Conservation (phyloP, 192 early-diverging fungal genomes). For the Coemansia sp. region DNA sequence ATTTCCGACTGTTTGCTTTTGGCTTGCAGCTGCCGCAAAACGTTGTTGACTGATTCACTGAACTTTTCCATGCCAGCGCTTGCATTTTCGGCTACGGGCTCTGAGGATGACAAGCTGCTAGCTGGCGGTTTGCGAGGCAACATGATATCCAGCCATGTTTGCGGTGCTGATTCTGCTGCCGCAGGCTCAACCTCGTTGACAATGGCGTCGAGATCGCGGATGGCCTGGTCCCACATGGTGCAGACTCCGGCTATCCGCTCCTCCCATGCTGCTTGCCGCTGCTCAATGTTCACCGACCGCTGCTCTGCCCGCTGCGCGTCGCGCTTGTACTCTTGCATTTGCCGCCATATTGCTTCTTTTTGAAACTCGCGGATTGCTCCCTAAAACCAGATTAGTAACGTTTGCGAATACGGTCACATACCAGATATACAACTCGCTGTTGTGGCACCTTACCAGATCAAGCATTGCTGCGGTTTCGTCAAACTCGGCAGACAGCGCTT, state of each 20-base stretch:
- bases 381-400: slow-evolving; percentile 9
- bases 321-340: slow-evolving; percentile 66
- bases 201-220: slow-evolving; percentile 34
- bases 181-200: slow-evolving; percentile 12
- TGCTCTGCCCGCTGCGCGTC: slow-evolving; percentile 52
- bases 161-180: neutral
- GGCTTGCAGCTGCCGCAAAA: slow-evolving; percentile 31
- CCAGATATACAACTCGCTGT: too few species aligned
- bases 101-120: slow-evolving; percentile 11
- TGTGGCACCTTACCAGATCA: slow-evolving; percentile 39
- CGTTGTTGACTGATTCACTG: slow-evolving; percentile 31
- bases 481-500: slow-evolving; percentile 36
- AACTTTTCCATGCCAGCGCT: slow-evolving; percentile 31
- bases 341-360: slow-evolving; percentile 67
- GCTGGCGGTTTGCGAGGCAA: slow-evolving; percentile 17
- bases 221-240: slow-evolving; percentile 53
- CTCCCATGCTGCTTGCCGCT: slow-evolving; percentile 48
- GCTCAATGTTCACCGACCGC: slow-evolving; percentile 44
- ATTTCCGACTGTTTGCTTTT: slow-evolving; percentile 15
- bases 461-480: slow-evolving; percentile 47
- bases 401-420: too few species aligned
- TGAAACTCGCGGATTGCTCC: slow-evolving; percentile 56
- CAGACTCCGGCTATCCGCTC: slow-evolving; percentile 46
- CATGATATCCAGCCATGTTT: slow-evolving; percentile 35
- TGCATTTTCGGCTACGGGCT: neutral